phyloP scores from a whole-genome alignment of 495 filamentous ascomycete species.

The Xylaria telfairii region DNA sequence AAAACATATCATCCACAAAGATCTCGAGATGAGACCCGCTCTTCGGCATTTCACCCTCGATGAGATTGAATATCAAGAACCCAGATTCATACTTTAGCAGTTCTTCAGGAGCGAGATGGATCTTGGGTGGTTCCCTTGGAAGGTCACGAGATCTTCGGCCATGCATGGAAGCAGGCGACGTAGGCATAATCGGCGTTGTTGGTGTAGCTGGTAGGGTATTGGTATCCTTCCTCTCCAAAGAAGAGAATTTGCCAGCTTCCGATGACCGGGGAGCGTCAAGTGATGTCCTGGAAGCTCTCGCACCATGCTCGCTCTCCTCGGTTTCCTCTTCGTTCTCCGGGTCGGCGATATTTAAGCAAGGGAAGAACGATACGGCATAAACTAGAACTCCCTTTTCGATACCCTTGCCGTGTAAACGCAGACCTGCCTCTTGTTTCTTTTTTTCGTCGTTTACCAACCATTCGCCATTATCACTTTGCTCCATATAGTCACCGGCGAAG shows the following conservation, averaged over 20 bases:
- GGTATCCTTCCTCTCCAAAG: conserved; percentile 41
- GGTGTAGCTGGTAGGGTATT: conserved; percentile 40
- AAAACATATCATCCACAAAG: conserved; percentile 91
- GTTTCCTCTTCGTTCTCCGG: conserved; percentile 80
- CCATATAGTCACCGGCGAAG: conserved; percentile 76
- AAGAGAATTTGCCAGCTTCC: conserved; percentile 48
- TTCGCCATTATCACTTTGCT: conserved; percentile 77
- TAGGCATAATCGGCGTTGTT: conserved; percentile 37
- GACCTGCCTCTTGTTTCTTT: conserved; percentile 58
- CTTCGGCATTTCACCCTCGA: conserved; percentile 82
- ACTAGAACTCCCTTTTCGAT: conserved; percentile 78
- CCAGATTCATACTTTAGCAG: conserved; percentile 86
- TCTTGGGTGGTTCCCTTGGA: conserved; percentile 70
- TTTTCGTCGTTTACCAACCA: conserved; percentile 84
- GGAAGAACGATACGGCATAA: conserved; percentile 90
- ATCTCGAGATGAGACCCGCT: conserved; percentile 83
- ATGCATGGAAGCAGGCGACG: conserved; percentile 41
- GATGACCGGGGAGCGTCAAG: conserved; percentile 46
- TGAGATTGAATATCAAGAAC: conserved; percentile 90
- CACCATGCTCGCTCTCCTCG: conserved; percentile 42
- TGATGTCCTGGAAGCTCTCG: conserved; percentile 42
- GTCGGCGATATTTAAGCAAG: conserved; percentile 83
- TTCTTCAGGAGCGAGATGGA: conserved; percentile 78
- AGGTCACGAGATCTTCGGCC: conserved; percentile 61
- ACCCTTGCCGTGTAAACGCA: conserved; percentile 71